Percentiles rank a stretch among this genome's conserved stretches.
These are phyloP conservation scores for Boletus rubropictus DNA, from an alignment of 768 basidiomycete species.

Conservation along the genomic window DNA sequence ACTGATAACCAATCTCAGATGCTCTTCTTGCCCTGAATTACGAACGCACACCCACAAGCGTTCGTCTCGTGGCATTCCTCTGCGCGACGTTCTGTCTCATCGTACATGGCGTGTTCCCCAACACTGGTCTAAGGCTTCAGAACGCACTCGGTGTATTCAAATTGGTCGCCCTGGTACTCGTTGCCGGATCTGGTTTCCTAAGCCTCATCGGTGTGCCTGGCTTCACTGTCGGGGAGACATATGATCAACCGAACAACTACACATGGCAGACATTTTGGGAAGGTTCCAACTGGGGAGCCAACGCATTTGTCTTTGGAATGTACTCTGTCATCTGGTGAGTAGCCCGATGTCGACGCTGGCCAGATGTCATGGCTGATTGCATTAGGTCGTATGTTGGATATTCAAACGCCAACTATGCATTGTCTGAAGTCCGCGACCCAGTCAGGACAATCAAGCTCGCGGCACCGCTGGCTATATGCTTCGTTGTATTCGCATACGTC, in stretches of 20 bases:
- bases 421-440: conserved; percentile 67
- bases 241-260: conserved; percentile 52
- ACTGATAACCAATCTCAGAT: conserved; percentile 39
- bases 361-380: not conserved
- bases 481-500: conserved; percentile 56
- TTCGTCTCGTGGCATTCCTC: conserved; percentile 48
- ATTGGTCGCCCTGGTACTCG: conserved; percentile 45
- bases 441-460: conserved; percentile 53
- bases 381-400: conserved; percentile 68
- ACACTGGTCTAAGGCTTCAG: conserved; percentile 56
- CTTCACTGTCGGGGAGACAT: conserved; percentile 44
- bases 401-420: conserved; percentile 67
- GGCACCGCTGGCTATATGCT: conserved; percentile 57
- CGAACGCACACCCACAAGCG: conserved; percentile 39
- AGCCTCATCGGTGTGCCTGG: conserved; percentile 45
- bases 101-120: conserved; percentile 49
- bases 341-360: not conserved
- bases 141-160: conserved; percentile 60
- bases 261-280: conserved; percentile 60
- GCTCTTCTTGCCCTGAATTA: conserved; percentile 48
- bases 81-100: conserved; percentile 54
- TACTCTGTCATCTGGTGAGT: conserved; percentile 67
- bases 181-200: conserved; percentile 51
- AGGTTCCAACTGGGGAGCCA: conserved; percentile 48
- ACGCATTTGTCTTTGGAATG: conserved; percentile 57